These are phyloP conservation scores for Cryomyces minteri DNA, from an alignment of 495 filamentous ascomycete genomes.

Conservation along the genomic window DNA sequence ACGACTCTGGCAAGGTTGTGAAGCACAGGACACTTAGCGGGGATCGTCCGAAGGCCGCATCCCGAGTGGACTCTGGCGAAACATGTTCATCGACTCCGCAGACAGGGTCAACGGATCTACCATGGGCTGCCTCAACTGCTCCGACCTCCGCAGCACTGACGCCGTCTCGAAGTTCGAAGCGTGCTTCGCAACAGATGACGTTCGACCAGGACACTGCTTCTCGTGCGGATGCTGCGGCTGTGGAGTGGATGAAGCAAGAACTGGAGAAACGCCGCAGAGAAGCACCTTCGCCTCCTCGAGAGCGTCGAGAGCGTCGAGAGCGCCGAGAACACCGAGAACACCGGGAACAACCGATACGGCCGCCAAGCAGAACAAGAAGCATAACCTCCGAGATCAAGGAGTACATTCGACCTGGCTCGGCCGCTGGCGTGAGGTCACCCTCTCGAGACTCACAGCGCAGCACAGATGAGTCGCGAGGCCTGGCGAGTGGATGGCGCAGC, in stretches of 20 bases:
- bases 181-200: conserved; percentile 10
- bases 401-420: conserved; percentile 14
- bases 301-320: neutral
- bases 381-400: conserved; percentile 12
- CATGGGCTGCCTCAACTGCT: conserved; percentile 15
- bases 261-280: conserved; percentile 13
- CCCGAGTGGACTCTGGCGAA: conserved; percentile 11
- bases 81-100: conserved; percentile 13
- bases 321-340: too few relatives aligned
- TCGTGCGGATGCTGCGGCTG: conserved; percentile 9
- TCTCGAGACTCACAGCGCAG: conserved; percentile 6
- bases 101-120: conserved; percentile 14
- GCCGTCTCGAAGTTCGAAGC: conserved; percentile 17
- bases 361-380: conserved; percentile 11
- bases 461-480: conserved; percentile 2
- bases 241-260: conserved; percentile 18
- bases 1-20: too few relatives aligned
- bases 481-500: conserved; percentile 13
- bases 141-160: conserved; percentile 18
- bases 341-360: conserved; percentile 3
- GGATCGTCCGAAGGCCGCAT: conserved; percentile 6
- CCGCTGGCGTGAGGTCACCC: conserved; percentile 4
- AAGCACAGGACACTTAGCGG: conserved; percentile 1
- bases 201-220: conserved; percentile 2
- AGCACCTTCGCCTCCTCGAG: neutral